A percentile compares a stretch with the other conserved stretches of the same genome.
Evolutionary conservation across 805 yeast species (phyloP).

Genomic region (Teunomyces tritomae): DNA sequence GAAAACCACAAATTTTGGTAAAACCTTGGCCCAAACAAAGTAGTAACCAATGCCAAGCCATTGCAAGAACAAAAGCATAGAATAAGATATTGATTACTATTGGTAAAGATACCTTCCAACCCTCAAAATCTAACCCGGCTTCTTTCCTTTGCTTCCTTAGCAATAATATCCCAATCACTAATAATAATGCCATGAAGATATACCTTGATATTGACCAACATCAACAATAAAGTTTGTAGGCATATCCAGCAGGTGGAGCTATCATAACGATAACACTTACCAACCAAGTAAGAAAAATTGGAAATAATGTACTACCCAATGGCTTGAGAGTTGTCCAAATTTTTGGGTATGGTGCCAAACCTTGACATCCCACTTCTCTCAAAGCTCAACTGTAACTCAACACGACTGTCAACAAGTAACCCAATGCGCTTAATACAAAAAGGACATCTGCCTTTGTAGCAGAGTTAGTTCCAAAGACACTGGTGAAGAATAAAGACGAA

Average conservation of each 20-base stretch:
- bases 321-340: constrained; percentile 31
- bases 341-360: constrained; percentile 28
- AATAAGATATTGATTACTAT: constrained; percentile 31
- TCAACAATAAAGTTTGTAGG: constrained; percentile 32
- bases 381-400: constrained; percentile 30
- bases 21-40: constrained; percentile 32
- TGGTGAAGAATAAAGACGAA: constrained; percentile 27
- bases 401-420: constrained; percentile 26
- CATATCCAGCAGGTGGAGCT: constrained; percentile 37
- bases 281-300: constrained; percentile 22
- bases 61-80: constrained; percentile 36
- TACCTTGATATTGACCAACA: constrained; percentile 28
- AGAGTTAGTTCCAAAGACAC: constrained; percentile 27
- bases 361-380: constrained; percentile 35
- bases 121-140: constrained; percentile 29
- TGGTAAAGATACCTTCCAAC: constrained; percentile 33
- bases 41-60: constrained; percentile 41
- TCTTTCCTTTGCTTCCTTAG: constrained; percentile 29
- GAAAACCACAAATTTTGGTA: constrained; percentile 32
- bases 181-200: constrained; percentile 24
- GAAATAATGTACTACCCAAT: constrained; percentile 29
- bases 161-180: constrained; percentile 25
- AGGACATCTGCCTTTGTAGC: constrained; percentile 23
- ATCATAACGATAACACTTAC: constrained; percentile 25
- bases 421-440: constrained; percentile 31